Conservation (phyloP, 2,329 filamentous ascomycete species). For the Aureobasidium sp. region DNA sequence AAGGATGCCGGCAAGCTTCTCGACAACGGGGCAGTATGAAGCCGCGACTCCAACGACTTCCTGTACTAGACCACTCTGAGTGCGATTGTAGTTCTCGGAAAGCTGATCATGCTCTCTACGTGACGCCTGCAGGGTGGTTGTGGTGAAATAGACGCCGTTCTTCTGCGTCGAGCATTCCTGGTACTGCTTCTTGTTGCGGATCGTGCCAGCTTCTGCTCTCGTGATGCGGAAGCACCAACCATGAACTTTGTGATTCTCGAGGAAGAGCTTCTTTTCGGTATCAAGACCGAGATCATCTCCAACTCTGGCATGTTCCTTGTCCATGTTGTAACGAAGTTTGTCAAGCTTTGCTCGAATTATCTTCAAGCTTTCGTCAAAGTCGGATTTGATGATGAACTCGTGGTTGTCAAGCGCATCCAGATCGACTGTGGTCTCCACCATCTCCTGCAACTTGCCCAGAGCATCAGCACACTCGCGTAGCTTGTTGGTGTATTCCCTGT, state of each 20-base stretch:
- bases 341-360: constrained; percentile 90
- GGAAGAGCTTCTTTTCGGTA: constrained; percentile 94
- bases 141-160: constrained; percentile 98
- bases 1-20: constrained; percentile 77
- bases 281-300: constrained; percentile 80
- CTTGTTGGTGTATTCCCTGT: constrained; percentile 78
- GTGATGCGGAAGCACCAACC: constrained; percentile 96
- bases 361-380: constrained; percentile 83
- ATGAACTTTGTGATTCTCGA: constrained; percentile 92
- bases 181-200: constrained; percentile 82
- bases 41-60: constrained; percentile 91
- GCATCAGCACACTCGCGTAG: constrained; percentile 64
- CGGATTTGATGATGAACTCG: constrained; percentile 97
- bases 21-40: constrained; percentile 88
- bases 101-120: constrained; percentile 90
- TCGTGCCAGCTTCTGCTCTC: constrained; percentile 80
- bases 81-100: constrained; percentile 89
- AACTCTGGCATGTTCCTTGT: constrained; percentile 67
- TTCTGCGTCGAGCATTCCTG: constrained; percentile 97
- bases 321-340: constrained; percentile 71
- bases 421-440: constrained; percentile 98
- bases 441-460: constrained; percentile 81
- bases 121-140: constrained; percentile 65
- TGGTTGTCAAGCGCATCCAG: constrained; percentile 91
- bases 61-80: constrained; percentile 79